Evolutionary conservation across 2,329 filamentous ascomycete species (phyloP).

Genomic region (Teratosphaeriaceae sp.): DNA sequence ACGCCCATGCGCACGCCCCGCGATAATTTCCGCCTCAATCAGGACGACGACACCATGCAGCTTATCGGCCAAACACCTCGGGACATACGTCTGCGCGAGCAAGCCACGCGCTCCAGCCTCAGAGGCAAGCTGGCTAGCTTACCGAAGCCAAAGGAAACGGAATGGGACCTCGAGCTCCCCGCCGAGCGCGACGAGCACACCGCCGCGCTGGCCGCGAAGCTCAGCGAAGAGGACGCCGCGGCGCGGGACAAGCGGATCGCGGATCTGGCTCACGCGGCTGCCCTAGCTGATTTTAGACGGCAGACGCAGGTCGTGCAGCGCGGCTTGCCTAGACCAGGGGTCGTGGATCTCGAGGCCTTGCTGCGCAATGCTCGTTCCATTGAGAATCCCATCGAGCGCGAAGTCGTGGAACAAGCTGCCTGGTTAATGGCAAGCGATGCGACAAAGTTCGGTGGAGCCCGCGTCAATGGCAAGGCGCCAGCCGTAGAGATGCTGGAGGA

Average conservation of each 20-base stretch:
- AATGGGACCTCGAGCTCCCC: conserved; percentile 89
- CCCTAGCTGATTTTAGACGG: conserved; percentile 65
- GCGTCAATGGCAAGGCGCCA: conserved; percentile 55
- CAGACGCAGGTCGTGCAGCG: conserved; percentile 90
- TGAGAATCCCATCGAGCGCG: conserved; percentile 56
- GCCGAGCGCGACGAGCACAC: conserved; percentile 70
- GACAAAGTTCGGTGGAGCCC: conserved; percentile 61
- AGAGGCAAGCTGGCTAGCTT: conserved; percentile 69
- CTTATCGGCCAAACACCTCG: conserved; percentile 67
- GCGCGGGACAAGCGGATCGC: conserved; percentile 68
- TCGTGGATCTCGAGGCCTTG: conserved; percentile 64
- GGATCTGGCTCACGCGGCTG: conserved; percentile 54
- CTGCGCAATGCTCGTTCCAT: conserved; percentile 56
- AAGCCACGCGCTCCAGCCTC: conserved; percentile 61
- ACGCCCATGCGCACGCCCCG: conserved; percentile 84
- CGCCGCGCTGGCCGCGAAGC: conserved; percentile 39
- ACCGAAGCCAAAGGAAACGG: conserved; percentile 85
- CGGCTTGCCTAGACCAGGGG: conserved; percentile 67
- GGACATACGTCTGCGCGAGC: conserved; percentile 66
- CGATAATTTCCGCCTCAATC: conserved; percentile 80
- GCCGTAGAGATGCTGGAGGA: conserved; percentile 63
- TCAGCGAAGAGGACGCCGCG: conserved; percentile 61
- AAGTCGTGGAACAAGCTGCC: conserved; percentile 72
- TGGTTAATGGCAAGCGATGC: conserved; percentile 78
- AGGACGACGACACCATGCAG: conserved; percentile 58